A percentile compares a stretch with the other conserved stretches of the same genome.
Evolutionary conservation across 768 basidiomycete genomes (phyloP).

Genomic region (Russula compacta): DNA sequence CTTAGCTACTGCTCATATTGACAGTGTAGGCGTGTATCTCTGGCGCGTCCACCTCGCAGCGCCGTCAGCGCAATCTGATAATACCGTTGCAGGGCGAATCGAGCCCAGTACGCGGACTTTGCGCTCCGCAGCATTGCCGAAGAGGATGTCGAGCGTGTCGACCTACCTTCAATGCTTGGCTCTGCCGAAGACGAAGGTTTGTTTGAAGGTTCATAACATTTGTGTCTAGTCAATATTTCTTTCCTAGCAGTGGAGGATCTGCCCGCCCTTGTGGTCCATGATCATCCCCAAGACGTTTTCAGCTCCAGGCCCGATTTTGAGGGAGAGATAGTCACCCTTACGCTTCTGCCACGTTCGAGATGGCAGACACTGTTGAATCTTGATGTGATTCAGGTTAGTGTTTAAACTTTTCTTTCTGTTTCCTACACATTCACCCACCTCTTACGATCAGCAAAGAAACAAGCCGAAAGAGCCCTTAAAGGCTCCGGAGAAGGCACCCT

Average conservation of each 20-base stretch:
- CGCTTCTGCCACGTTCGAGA: slow-evolving; percentile 80
- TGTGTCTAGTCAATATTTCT: background rate
- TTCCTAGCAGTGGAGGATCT: slow-evolving; percentile 60
- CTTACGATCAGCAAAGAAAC: slow-evolving; percentile 68
- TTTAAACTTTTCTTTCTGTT: background rate
- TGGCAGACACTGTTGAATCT: slow-evolving; percentile 98
- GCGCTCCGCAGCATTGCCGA: slow-evolving; percentile 74
- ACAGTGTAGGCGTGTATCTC: slow-evolving; percentile 90
- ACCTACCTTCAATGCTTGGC: slow-evolving; percentile 80
- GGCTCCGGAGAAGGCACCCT: slow-evolving; percentile 90
- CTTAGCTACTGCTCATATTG: slow-evolving; percentile 88
- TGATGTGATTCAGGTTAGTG: slow-evolving; percentile 78
- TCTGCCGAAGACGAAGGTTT: slow-evolving; percentile 71
- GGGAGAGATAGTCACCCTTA: slow-evolving; percentile 87
- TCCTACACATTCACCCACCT: background rate
- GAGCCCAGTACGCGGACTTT: slow-evolving; percentile 86
- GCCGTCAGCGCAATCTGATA: slow-evolving; percentile 6
- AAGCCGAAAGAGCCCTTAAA: slow-evolving; percentile 96
- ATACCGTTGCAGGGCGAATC: slow-evolving; percentile 64
- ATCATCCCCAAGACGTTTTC: slow-evolving; percentile 59
- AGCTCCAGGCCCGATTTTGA: slow-evolving; percentile 83
- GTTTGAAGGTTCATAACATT: slow-evolving; percentile 13
- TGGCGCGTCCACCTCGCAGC: slow-evolving; percentile 44
- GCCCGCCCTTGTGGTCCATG: slow-evolving; percentile 50
- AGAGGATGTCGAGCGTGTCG: slow-evolving; percentile 57